Evolutionary conservation across 1,139 yeast genomes (phyloP).

Genomic region (Casaregolazyma suthepensis): DNA sequence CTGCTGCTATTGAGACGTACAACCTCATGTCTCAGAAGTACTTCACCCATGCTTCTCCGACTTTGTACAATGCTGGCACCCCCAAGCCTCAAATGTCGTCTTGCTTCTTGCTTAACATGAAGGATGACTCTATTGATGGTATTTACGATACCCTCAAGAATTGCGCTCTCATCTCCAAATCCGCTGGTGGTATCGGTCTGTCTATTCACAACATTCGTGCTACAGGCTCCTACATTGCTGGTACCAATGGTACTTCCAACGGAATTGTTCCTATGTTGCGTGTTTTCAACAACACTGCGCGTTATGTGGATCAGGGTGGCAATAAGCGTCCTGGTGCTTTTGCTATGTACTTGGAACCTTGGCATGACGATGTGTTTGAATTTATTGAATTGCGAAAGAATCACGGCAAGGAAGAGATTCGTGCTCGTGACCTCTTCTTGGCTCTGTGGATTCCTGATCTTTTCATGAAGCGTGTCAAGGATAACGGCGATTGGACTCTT

Average conservation of each 20-base stretch:
- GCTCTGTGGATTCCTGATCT: conserved; percentile 83
- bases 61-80: conserved; percentile 76
- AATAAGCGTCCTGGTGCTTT: conserved; percentile 83
- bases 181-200: conserved; percentile 81
- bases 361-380: conserved; percentile 77
- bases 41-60: conserved; percentile 79
- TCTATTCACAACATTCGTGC: conserved; percentile 72
- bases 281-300: conserved; percentile 77
- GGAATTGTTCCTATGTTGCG: conserved; percentile 81
- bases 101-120: conserved; percentile 73
- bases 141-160: conserved; percentile 71
- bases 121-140: conserved; percentile 76
- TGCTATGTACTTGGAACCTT: conserved; percentile 74
- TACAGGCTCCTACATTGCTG: conserved; percentile 66
- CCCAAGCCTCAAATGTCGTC: conserved; percentile 71
- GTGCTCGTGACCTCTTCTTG: conserved; percentile 77
- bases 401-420: conserved; percentile 76
- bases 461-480: conserved; percentile 83
- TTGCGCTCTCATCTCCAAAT: conserved; percentile 70
- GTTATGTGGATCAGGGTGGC: conserved; percentile 85
- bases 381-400: conserved; percentile 69
- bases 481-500: conserved; percentile 72
- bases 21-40: conserved; percentile 66
- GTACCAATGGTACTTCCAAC: conserved; percentile 69
- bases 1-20: conserved; percentile 60